Conservation (phyloP, 148 eudicot species). For the Vaccinium darrowii region DNA sequence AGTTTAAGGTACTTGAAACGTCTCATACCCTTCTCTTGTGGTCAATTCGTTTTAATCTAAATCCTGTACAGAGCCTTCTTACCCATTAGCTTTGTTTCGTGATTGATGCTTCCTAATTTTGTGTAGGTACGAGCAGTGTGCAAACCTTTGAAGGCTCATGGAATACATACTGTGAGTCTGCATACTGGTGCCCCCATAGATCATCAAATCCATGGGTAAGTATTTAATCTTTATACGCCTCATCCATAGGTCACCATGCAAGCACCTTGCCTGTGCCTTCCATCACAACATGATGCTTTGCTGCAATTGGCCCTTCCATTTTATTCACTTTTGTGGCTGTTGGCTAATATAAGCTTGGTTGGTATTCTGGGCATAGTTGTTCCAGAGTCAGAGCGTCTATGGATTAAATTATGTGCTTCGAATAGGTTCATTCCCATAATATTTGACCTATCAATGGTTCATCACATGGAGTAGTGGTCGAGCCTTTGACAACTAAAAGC, state of each 20-base stretch:
- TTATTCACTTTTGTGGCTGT: background rate
- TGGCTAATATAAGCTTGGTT: background rate
- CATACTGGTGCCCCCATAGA: slow-evolving; percentile 82
- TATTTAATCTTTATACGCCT: background rate
- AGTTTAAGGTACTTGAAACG: background rate
- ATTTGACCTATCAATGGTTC: background rate
- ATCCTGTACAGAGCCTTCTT: background rate
- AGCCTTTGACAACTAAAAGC: background rate
- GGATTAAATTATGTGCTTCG: background rate
- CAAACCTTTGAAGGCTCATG: slow-evolving; percentile 73
- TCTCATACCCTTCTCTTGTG: background rate
- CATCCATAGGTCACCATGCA: background rate
- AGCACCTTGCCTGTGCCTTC: background rate
- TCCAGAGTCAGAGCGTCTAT: background rate
- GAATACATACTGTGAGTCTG: slow-evolving; percentile 82
- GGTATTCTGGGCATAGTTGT: background rate
- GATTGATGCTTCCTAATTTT: background rate
- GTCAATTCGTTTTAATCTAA: background rate
- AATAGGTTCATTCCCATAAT: background rate
- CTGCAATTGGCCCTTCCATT: background rate
- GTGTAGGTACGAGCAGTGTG: slow-evolving; percentile 71
- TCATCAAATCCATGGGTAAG: slow-evolving; percentile 84
- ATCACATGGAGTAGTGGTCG: background rate
- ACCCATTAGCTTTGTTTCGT: background rate
- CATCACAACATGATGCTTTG: background rate